Conservation (phyloP, 2,329 filamentous ascomycete species). For the Aspergillus persii region DNA sequence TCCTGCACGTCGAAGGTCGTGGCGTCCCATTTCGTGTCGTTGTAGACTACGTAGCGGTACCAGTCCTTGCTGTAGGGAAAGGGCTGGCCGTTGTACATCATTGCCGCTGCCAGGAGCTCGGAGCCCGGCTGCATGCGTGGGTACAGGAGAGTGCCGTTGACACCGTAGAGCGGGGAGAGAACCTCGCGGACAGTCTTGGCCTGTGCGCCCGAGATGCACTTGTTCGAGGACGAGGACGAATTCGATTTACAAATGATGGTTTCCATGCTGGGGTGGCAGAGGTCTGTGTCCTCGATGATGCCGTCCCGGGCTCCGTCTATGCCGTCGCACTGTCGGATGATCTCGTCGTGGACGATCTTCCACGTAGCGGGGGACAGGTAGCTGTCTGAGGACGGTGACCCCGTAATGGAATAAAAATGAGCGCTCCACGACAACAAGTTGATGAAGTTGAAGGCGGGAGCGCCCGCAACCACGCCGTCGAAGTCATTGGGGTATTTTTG, state of each 20-base stretch:
- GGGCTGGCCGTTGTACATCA: slow-evolving; percentile 37
- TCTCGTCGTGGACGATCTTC: slow-evolving; percentile 34
- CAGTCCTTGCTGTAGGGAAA: slow-evolving; percentile 42
- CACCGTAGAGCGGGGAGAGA: slow-evolving; percentile 33
- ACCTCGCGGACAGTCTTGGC: slow-evolving; percentile 29
- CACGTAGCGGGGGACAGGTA: slow-evolving; percentile 31
- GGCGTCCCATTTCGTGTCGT: slow-evolving; percentile 39
- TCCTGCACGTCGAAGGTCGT: slow-evolving; percentile 39
- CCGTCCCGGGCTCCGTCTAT: slow-evolving; percentile 34
- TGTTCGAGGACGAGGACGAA: slow-evolving; percentile 11
- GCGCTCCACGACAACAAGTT: slow-evolving; percentile 46
- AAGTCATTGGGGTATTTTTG: slow-evolving; percentile 57
- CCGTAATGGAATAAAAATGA: slow-evolving; percentile 42
- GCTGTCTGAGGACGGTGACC: slow-evolving; percentile 32
- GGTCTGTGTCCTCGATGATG: slow-evolving; percentile 38
- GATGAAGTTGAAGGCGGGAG: slow-evolving; percentile 48
- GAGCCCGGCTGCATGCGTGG: slow-evolving; percentile 38
- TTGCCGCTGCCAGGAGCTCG: slow-evolving; percentile 24
- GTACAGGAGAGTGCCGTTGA: slow-evolving; percentile 30
- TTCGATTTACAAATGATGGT: slow-evolving; percentile 29
- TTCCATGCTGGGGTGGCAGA: slow-evolving; percentile 34
- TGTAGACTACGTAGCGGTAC: slow-evolving; percentile 46
- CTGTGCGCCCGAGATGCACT: slow-evolving; percentile 32
- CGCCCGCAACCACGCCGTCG: slow-evolving; percentile 54
- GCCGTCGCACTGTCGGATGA: slow-evolving; percentile 34